Evolutionary conservation across 805 yeast genomes (phyloP), one percentile per base, ranked within the genome.

Genomic region (Cyberlindnera sargentensis): DNA sequence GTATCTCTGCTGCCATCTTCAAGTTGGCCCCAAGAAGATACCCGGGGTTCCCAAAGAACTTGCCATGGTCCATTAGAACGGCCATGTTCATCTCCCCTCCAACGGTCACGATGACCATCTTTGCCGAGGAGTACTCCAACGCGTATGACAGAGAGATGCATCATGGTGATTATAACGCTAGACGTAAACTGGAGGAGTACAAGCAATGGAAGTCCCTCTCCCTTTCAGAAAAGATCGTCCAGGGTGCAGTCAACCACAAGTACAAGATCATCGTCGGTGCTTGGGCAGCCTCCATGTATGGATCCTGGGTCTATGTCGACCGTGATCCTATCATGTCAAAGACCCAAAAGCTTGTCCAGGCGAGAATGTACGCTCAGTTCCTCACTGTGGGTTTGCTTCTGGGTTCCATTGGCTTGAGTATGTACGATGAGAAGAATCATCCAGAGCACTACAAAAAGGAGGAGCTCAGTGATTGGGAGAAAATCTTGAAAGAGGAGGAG

Each of bases 331-430:
- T 80, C 60, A 75, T 87, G 82, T 76, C 86, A 43, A 74, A 71
- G 50, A 66, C 93, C 5, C 95, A 87, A 66, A 87, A 84, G 62
- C 77, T 84, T 39, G 93, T 84, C 31, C 90, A 83, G 60, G 95
- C 95, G 30, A 80, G 95, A 75, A 86, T 86, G 84, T 86, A 86
- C 60, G 95, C 95, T 8, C 95, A 87, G 64, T 85, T 83, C 50
- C 65, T 84, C 43, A 84, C 95, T 2, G 89, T 87, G 42, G 74
- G 75, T 8, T 66, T 86, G 48, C 66, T 86, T 50, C 63, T 86
- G 43, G 88, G 80, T 24, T 78, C 93, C 0, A 73, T 87, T 56
- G 79, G 80, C 41, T 65, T 82, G 51, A 71, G 81, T 37, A 73
- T 80, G 64, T 81, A 78, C 50, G 88, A 83, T 53, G 79, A 75